Base-by-base conservation (phyloP, 257 asterid species). In the Ocimum tenuiflorum region DNA sequence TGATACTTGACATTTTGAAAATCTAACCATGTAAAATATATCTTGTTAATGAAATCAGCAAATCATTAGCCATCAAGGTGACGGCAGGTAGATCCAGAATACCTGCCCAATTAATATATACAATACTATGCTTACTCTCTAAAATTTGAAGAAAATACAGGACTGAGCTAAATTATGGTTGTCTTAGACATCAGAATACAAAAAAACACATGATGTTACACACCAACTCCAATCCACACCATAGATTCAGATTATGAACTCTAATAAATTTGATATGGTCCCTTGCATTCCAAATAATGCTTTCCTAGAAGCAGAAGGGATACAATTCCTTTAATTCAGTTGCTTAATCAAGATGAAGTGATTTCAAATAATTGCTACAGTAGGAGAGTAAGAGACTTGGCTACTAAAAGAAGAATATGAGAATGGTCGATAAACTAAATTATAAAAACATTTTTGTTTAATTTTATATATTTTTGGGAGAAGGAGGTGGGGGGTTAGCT, bases 71-170 rank as follows among this genome's bases (percentile, higher is more conserved):
- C 38, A 62, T 56, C 43, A 62, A 14, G 33, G 48, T 9, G 20
- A 41, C 9, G 27, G 59, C 29, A 78, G 29, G 66, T 24, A 54
- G 29, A 54, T 71, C 54, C 35, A 22, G 38, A n/a, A 59, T 15
- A 24, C 15, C 13, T 51, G 5, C 46, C 38, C 51, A 48, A 2
- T 7, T 18, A 43, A 63, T 10, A 62, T 39, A 55, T 59, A 35
- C 15, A 55, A 29, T 14, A 60, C 20, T 51, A 43, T 9, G 57
- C n/a, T 6, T 57, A 22, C 51, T 1, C 3, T 31, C 36, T 3
- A 7, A 31, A 31, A 31, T 2, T 7, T 1, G 36, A 31, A 1
- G 36, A 31, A 31, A 31, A 31, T 4, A 5, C 5, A 31, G 36
- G 36, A 31, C 36, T 31, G 36, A 31, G 36, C 36, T 31, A 31